These are phyloP conservation scores for Colletotrichum scovillei DNA, from an alignment of 2,329 filamentous ascomycete species.

Conservation along the genomic window DNA sequence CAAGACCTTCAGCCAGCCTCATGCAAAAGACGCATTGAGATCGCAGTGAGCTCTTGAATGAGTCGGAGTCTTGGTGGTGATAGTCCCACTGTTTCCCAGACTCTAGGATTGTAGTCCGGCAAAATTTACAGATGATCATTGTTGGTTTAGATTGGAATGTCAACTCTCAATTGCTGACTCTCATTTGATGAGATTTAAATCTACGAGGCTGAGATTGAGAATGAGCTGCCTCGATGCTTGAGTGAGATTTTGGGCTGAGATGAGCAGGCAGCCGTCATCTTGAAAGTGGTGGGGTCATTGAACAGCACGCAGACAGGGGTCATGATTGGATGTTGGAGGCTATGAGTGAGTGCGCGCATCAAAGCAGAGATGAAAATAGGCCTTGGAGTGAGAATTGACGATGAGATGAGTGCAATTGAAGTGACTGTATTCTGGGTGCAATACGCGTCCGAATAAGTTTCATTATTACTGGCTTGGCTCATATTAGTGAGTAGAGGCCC, in stretches of 20 bases:
- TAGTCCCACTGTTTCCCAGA: conserved; percentile 7
- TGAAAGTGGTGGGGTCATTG: neutral
- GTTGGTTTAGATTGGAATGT: neutral
- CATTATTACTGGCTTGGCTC: too few relatives aligned
- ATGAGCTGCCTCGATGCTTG: too few relatives aligned
- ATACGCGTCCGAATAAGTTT: too few relatives aligned
- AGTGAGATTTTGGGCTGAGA: neutral
- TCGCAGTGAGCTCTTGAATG: neutral
- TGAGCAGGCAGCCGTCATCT: neutral
- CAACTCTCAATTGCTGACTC: neutral
- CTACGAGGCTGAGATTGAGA: neutral
- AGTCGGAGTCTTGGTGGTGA: neutral
- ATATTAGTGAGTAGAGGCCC: too few relatives aligned
- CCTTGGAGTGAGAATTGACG: too few relatives aligned
- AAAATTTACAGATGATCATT: conserved; percentile 6
- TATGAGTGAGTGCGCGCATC: too few relatives aligned
- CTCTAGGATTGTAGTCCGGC: neutral
- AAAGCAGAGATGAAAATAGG: too few relatives aligned
- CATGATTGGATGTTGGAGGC: neutral
- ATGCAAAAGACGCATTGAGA: conserved; percentile 13
- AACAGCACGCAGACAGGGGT: neutral
- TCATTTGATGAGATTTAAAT: too few relatives aligned
- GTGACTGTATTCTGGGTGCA: neutral
- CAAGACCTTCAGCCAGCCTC: neutral
- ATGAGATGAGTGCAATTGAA: neutral